Percentiles rank a stretch among this genome's conserved stretches.
These are phyloP conservation scores for Protoeuglena noctilucae DNA, from an alignment of 139 green algal species.

Conservation along the genomic window DNA sequence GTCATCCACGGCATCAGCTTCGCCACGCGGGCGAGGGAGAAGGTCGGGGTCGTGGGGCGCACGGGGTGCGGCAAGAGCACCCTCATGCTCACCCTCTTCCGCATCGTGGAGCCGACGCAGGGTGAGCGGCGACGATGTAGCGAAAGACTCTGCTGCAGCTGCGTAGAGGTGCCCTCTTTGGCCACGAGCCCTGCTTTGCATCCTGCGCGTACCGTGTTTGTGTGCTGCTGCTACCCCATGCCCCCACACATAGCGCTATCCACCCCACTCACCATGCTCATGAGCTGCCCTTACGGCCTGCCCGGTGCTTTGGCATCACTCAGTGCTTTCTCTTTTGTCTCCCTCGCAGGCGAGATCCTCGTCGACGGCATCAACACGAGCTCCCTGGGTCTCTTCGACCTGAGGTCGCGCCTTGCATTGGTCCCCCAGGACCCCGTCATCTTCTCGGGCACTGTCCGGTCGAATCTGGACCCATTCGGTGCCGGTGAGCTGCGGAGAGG, in stretches of 20 bases:
- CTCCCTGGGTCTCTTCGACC: constrained; percentile 47
- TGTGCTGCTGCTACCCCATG: too few species aligned
- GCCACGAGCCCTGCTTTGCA: too few species aligned
- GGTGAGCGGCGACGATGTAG: too few species aligned
- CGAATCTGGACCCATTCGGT: constrained; percentile 90
- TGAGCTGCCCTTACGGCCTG: too few species aligned
- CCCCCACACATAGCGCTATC: too few species aligned
- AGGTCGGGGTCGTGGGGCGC: constrained; percentile 61
- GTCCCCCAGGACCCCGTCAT: constrained; percentile 81
- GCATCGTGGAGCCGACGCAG: constrained; percentile 15
- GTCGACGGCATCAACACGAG: constrained; percentile 72
- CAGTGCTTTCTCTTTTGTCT: too few species aligned
- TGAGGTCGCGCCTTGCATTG: constrained; percentile 51
- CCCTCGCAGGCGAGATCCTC: constrained; percentile 45
- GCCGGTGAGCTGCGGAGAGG: too few species aligned
- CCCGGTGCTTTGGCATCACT: too few species aligned
- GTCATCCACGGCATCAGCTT: constrained; percentile 68
- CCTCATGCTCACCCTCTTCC: constrained; percentile 67
- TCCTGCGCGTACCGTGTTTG: too few species aligned
- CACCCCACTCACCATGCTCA: too few species aligned
- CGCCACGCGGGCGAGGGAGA: constrained; percentile 34
- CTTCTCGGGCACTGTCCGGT: constrained; percentile 69
- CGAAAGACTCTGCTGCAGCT: too few species aligned
- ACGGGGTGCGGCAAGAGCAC: constrained; percentile 72
- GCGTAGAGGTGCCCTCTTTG: too few species aligned